Base-by-base conservation (phyloP, 1,284 basidiomycete genomes). In the Inonotus obliquus region DNA sequence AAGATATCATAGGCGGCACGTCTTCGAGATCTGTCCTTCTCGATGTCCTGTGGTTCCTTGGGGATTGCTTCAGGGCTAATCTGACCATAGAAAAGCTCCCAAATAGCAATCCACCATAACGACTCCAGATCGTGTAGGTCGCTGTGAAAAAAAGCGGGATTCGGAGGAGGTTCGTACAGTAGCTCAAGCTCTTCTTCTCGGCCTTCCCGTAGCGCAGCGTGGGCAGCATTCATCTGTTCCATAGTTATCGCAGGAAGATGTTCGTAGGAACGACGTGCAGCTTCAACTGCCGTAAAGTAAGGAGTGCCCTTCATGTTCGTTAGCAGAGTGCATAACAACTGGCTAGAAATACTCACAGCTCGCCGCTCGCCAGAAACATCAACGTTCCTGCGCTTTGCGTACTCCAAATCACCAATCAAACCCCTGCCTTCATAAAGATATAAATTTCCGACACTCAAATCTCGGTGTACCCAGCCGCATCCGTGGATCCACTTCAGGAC, bases 401-500 rank as follows among this genome's bases (percentile, higher is more conserved):
- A 58, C 25, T 58, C 56, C 41, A 58, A 25, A 27, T 58, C 56
- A 17, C 56, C 56, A 11, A 58, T 14, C 19, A 58, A 19, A 27
- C 56, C 41, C 14, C 45, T 23, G 11, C 38, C 38, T n/a, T 39
- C 38, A n/a, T 13, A 39, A 39, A 39, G 38, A 39, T 39, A 39
- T 39, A 39, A n/a, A 39, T 39, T 39, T 39, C 38, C 38, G 38
- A n/a, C 13, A 39, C 38, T 39, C 11, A 39, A n/a, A n/a, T n/a
- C n/a, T n/a, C n/a, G n/a, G n/a, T n/a, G n/a, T n/a, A n/a, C n/a
- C n/a, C n/a, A n/a, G n/a, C n/a, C n/a, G n/a, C n/a, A n/a, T n/a
- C n/a, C n/a, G n/a, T n/a, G n/a, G n/a, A n/a, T n/a, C n/a, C n/a
- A n/a, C n/a, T n/a, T 39, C 38, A 13, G 38, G n/a, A 13, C 38